Evolutionary conservation across 768 basidiomycete genomes (phyloP).

Genomic region (Lactarius trivialis): DNA sequence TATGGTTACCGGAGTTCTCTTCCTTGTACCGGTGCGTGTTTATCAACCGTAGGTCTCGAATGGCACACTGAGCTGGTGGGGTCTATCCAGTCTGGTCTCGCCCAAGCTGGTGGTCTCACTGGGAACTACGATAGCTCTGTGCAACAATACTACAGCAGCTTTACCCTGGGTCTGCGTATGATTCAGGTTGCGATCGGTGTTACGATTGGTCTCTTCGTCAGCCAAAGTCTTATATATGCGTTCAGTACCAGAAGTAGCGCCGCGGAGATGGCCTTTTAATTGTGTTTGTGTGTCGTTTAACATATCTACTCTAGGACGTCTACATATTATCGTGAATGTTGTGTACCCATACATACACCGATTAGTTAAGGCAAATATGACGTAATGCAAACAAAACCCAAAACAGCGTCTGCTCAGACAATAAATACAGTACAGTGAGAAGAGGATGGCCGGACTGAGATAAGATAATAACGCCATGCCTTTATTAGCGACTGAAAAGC

Average conservation of each 20-base stretch:
- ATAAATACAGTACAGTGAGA: background rate
- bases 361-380: constrained; percentile 14
- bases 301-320: constrained; percentile 15
- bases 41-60: background rate
- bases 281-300: constrained; percentile 1
- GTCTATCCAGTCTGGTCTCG: constrained; percentile 57
- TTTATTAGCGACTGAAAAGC: constrained; percentile 46
- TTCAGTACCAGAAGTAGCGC: constrained; percentile 68
- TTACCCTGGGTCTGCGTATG: constrained; percentile 76
- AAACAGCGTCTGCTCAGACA: background rate
- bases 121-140: constrained; percentile 54
- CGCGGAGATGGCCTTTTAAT: constrained; percentile 66
- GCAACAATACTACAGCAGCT: constrained; percentile 69
- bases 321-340: constrained; percentile 16
- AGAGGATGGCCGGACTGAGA: background rate
- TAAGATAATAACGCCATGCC: background rate
- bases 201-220: constrained; percentile 77
- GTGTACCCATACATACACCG: constrained; percentile 15
- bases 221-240: constrained; percentile 73
- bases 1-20: constrained; percentile 92
- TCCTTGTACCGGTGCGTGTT: constrained; percentile 72
- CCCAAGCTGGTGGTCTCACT: constrained; percentile 64
- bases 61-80: constrained; percentile 1
- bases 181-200: constrained; percentile 81
- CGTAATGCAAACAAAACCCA: background rate